Evolutionary conservation across 306 rosid species (phyloP).

Genomic region (Mimosa bimucronata): DNA sequence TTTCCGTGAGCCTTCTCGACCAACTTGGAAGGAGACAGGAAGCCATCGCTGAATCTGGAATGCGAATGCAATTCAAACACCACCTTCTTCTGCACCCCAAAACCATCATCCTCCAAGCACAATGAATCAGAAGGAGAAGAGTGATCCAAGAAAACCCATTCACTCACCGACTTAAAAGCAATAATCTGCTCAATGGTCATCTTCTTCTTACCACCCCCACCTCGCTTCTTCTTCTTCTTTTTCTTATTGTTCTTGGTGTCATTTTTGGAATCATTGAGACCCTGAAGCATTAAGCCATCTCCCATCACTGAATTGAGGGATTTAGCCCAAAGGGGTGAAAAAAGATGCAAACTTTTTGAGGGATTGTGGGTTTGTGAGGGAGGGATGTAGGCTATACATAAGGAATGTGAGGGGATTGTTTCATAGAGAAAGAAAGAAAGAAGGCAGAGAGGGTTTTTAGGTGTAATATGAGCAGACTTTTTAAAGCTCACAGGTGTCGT

Average conservation of each 20-base stretch:
- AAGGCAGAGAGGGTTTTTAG: not conserved
- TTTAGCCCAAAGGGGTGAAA: not conserved
- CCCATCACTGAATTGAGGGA: constrained; percentile 54
- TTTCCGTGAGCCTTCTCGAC: constrained; percentile 86
- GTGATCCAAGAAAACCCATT: constrained; percentile 78
- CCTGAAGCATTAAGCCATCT: constrained; percentile 45
- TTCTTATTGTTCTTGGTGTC: constrained; percentile 45
- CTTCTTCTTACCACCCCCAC: constrained; percentile 88
- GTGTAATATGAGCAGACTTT: not conserved
- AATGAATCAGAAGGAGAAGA: constrained; percentile 51
- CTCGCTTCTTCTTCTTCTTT: constrained; percentile 70
- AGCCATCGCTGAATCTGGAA: constrained; percentile 93
- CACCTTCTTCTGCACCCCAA: constrained; percentile 64
- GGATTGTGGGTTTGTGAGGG: not conserved
- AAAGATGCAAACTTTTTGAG: not conserved
- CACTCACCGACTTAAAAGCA: constrained; percentile 78
- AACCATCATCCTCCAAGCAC: constrained; percentile 66
- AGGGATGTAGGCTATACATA: not conserved
- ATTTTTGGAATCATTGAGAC: constrained; percentile 41
- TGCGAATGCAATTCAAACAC: constrained; percentile 91
- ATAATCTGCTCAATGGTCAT: constrained; percentile 76
- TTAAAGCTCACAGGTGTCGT: not conserved
- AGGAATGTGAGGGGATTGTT: constrained; percentile 6
- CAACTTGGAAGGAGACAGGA: constrained; percentile 85
- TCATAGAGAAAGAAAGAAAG: not conserved